Evolutionary conservation across 2,329 filamentous ascomycete genomes (phyloP), one percentile per base, ranked within the genome.

Genomic region (Aspergillus sp.): DNA sequence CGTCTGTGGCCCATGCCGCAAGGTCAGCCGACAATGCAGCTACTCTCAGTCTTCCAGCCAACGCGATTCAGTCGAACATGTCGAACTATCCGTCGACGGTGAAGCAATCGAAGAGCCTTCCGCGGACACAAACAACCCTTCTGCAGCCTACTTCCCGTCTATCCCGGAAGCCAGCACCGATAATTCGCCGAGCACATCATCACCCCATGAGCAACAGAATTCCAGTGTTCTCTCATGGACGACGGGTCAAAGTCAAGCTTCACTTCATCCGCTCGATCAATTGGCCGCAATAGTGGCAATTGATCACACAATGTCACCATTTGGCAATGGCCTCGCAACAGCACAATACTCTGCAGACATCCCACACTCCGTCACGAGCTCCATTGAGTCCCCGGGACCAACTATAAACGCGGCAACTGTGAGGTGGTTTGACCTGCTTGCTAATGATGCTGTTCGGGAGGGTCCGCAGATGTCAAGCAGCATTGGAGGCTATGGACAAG

Each of bases 371-470:
- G 50, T 53, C n/a, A 36, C 50, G 9, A 45, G 34, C 20, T 45
- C 45, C 15, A 34, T 42, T n/a, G 48, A 42, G 4, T 56, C 43
- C 30, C 61, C 38, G n/a, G 58, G 58, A 7, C 62, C 60, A 44
- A 57, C 59, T 4, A 55, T 61, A 5, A 68, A 67, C 13, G 65
- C 65, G n/a, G 65, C 60, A 7, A 74, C 74, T 2, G 64, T 79
- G 49, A 74, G 77, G 59, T 81, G 79, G 76, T 81, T 80, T 59
- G 78, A 79, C 48, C 65, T 81, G 2, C 45, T 68, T 24, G 64
- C 65, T 0, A 64, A 61, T 48, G 66, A 67, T 55, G 64, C 62
- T 1, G 62, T 62, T 17, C 60, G 60, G 15, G 59, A 58, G 26
- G 54, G 61, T 36, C 55, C 53, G 17, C 50, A 45, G 15, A 24